Conservation (phyloP, 176 grass and related monocot genomes). For the Carex cristatella region DNA sequence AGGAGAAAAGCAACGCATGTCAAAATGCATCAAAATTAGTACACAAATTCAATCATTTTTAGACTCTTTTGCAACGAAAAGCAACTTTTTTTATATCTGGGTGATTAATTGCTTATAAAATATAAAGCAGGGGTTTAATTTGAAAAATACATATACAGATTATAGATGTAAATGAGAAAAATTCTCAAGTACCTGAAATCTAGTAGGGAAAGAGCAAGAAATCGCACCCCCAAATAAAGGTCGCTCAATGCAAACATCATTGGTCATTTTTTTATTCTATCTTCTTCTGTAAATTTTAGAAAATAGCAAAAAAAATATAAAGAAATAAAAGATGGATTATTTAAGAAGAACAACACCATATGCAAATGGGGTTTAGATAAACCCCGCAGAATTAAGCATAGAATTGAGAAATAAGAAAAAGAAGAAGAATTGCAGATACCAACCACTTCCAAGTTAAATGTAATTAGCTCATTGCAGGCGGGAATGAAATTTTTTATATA, state of each 20-base stretch:
- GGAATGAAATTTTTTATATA: no score
- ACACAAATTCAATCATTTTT: background rate
- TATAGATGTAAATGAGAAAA: conserved; percentile 28
- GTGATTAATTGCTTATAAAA: background rate
- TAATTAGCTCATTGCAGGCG: background rate
- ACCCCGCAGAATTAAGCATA: no score
- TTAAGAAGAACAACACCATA: no score
- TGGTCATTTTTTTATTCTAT: conserved; percentile 32
- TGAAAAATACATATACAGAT: background rate
- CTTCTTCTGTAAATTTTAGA: background rate
- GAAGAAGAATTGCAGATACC: background rate
- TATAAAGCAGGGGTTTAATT: background rate
- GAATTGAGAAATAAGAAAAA: background rate
- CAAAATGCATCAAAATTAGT: background rate
- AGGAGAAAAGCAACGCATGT: background rate
- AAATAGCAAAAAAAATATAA: no score
- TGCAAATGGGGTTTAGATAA: no score
- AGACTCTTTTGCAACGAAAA: background rate
- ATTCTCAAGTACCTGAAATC: conserved; percentile 53
- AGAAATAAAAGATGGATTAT: no score
- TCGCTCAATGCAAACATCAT: conserved; percentile 36
- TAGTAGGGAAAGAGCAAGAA: conserved; percentile 51
- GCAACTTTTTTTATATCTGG: no score
- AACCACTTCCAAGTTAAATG: background rate
- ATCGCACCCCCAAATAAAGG: conserved; percentile 85